Percentiles rank a stretch among this genome's conserved stretches.
Conservation (phyloP, 352 stramenopile genomes). For the Pythium apleroticum region DNA sequence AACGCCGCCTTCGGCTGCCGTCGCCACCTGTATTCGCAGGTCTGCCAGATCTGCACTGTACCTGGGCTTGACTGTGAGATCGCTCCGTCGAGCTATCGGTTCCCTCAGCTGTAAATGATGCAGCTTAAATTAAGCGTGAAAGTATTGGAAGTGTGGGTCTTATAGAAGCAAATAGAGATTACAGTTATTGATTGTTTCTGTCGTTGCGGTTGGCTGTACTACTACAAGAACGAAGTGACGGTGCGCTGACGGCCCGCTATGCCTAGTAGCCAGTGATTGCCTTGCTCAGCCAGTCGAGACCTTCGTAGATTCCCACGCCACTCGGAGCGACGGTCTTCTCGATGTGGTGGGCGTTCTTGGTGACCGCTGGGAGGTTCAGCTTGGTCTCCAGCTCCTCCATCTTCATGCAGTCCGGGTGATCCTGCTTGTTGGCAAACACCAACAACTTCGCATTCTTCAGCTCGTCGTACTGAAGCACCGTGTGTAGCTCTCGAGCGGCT, state of each 20-base stretch:
- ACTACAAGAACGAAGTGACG: too few relatives aligned
- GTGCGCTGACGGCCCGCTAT: not conserved
- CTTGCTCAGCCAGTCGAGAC: slow-evolving; percentile 20
- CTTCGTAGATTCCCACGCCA: slow-evolving; percentile 23
- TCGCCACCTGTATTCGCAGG: slow-evolving; percentile 52
- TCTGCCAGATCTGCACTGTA: slow-evolving; percentile 53
- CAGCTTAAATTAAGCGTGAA: too few relatives aligned
- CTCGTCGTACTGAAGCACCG: slow-evolving; percentile 29
- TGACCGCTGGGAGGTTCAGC: slow-evolving; percentile 19
- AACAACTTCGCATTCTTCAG: slow-evolving; percentile 35
- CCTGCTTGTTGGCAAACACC: slow-evolving; percentile 48
- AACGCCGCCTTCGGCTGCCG: slow-evolving; percentile 49
- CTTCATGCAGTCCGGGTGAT: slow-evolving; percentile 33
- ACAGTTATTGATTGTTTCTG: too few relatives aligned
- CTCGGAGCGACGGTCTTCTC: slow-evolving; percentile 6
- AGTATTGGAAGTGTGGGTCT: too few relatives aligned
- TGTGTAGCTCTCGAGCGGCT: slow-evolving; percentile 25
- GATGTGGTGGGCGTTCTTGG: slow-evolving; percentile 1
- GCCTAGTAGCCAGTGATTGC: slow-evolving; percentile 12
- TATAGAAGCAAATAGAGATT: too few relatives aligned
- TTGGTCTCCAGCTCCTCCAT: slow-evolving; percentile 27
- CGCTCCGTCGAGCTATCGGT: slow-evolving; percentile 7
- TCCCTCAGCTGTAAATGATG: slow-evolving; percentile 21
- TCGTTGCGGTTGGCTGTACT: too few relatives aligned
- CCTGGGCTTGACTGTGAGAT: slow-evolving; percentile 32